Conservation (phyloP, 2,329 filamentous ascomycete genomes). For the Coleophoma crateriformis region DNA sequence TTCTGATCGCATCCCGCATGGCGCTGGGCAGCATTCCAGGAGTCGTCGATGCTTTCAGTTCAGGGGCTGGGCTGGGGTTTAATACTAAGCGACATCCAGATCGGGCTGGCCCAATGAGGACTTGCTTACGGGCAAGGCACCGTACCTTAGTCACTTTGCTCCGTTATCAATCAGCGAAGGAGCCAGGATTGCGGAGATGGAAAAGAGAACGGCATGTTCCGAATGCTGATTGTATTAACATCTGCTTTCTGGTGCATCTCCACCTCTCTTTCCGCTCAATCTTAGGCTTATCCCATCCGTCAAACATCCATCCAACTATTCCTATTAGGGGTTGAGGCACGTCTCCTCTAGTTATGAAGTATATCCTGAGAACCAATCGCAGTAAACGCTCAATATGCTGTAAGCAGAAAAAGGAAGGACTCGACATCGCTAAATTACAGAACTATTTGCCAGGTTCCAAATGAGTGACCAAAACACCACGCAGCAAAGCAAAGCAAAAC, state of each 20-base stretch:
- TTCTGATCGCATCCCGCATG: not conserved
- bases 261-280: not conserved
- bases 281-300: no score
- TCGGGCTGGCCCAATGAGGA: no score
- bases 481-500: not conserved
- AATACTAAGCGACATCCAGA: no score
- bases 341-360: no score
- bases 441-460: not conserved
- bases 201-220: not conserved
- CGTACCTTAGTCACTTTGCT: no score
- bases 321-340: no score
- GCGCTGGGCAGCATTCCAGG: slow-evolving; percentile 1
- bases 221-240: slow-evolving; percentile 1
- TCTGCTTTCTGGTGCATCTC: not conserved
- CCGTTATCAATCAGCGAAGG: no score
- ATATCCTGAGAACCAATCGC: not conserved
- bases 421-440: not conserved
- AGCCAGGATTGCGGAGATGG: no score
- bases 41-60: not conserved
- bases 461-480: not conserved
- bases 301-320: not conserved
- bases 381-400: not conserved
- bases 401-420: not conserved
- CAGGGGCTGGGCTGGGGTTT: no score
- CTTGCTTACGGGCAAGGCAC: no score